A percentile compares a stretch with the other conserved stretches of the same genome.
phyloP scores from a whole-genome alignment of 176 grass and related monocot genomes.

The Oryza glaberrima region DNA sequence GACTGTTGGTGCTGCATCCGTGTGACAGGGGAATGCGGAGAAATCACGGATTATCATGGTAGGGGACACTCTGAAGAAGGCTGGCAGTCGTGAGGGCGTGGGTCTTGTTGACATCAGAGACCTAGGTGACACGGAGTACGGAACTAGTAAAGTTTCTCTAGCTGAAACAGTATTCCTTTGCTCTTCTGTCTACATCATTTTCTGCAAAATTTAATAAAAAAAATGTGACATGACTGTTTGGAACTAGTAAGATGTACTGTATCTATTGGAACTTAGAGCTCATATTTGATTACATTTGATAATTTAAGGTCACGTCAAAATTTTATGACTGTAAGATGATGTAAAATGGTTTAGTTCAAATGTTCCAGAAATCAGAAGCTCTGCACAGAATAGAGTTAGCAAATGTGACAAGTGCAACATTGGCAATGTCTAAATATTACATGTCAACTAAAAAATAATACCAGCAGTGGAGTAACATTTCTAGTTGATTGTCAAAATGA shows the following conservation, averaged over 20 bases:
- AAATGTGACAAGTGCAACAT: neutral
- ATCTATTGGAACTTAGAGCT: neutral
- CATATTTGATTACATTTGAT: neutral
- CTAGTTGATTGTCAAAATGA: neutral
- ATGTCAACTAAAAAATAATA: neutral
- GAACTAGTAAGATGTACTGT: neutral
- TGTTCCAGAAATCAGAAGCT: neutral
- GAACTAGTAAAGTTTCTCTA: conserved; percentile 45
- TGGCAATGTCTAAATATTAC: conserved; percentile 1
- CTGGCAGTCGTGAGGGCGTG: conserved; percentile 32
- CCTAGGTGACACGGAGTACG: conserved; percentile 83
- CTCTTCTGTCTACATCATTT: neutral
- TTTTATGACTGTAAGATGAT: neutral
- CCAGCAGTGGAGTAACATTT: neutral
- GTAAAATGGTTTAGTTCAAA: neutral
- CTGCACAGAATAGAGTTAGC: neutral
- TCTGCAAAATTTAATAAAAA: neutral
- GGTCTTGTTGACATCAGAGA: conserved; percentile 68
- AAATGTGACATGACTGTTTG: neutral
- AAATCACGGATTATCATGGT: conserved; percentile 95
- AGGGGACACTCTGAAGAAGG: conserved; percentile 83
- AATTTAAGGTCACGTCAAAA: neutral
- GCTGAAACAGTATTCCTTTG: conserved; percentile 3
- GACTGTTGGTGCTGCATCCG: neutral
- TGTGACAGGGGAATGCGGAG: conserved; percentile 82